Evolutionary conservation across 495 filamentous ascomycete genomes (phyloP).

Genomic region (Tricharina praecox): DNA sequence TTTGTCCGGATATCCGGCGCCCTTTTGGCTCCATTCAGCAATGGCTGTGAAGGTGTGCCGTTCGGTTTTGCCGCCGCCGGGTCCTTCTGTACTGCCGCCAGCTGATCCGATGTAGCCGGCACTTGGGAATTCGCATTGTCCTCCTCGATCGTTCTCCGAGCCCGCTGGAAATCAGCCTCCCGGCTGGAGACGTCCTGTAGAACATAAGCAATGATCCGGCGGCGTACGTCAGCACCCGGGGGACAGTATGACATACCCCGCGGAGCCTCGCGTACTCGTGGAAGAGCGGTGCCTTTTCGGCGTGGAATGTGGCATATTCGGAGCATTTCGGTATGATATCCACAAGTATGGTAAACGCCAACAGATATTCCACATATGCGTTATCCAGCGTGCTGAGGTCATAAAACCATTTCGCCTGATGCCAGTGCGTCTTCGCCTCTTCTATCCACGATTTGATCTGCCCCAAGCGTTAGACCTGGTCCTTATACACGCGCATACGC

Average conservation of each 20-base stretch:
- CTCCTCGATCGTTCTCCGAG: conserved; percentile 44
- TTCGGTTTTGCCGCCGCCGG: background rate
- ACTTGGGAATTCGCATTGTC: conserved; percentile 24
- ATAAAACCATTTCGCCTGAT: conserved; percentile 18
- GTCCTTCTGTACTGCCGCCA: too few relatives aligned
- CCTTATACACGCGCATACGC: too few relatives aligned
- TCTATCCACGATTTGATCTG: conserved; percentile 26
- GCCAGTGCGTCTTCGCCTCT: conserved; percentile 17
- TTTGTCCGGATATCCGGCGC: conserved; percentile 18
- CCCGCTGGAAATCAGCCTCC: conserved; percentile 34
- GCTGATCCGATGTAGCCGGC: conserved; percentile 13
- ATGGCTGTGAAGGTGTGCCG: conserved; percentile 3
- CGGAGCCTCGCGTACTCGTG: background rate
- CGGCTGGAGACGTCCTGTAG: background rate
- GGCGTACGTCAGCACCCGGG: too few relatives aligned
- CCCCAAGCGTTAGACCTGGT: background rate
- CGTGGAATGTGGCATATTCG: conserved; percentile 39
- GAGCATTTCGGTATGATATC: conserved; percentile 56
- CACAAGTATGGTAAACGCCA: conserved; percentile 57
- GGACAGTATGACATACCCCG: background rate
- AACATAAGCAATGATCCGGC: too few relatives aligned
- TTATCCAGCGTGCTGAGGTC: conserved; percentile 32
- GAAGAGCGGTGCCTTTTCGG: conserved; percentile 13
- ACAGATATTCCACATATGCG: conserved; percentile 62
- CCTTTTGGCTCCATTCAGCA: conserved; percentile 4